Base-by-base conservation (phyloP, 768 basidiomycete species). In the Exidia glandulosa region DNA sequence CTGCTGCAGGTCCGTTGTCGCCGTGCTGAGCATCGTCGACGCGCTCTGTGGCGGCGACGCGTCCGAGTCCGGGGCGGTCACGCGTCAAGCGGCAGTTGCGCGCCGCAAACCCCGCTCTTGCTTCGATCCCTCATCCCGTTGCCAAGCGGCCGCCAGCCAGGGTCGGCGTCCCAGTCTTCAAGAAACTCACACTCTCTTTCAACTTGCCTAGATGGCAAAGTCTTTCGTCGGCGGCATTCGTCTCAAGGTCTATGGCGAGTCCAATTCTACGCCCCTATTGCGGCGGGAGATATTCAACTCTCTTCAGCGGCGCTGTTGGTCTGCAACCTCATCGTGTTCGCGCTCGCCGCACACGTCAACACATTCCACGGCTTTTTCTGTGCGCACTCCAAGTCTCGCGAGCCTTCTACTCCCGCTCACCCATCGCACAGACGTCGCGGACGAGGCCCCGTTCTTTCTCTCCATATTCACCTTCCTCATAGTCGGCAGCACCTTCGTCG, bases 341-440 rank as follows among this genome's bases (percentile, higher is more conserved):
- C 75, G 12, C 74, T 84, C 57, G 74, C 83, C 0, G 72, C 77
- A 19, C 74, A 75, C 52, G 79, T 85, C 50, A 84, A 84, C 69
- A 65, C 70, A 27, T 84, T 80, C 66, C 79, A 82, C 65, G 79
- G 81, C 29, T 85, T 77, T 68, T 84, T 79, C 72, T 85, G 82
- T 84, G 60, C 64, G 80, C 73, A 5, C 29, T 37, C 25, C 34
- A 2, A 19, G 31, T 47, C 19, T 31, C 32, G 33, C 33, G 23
- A 47, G 23, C 14, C 19, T 36, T 29, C 47, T 30, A 32, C 32
- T 45, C n/a, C 59, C 56, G 60, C 60, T 64, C 30, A 63, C 56
- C 10, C 31, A 19, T 19, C 56, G 27, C 45, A 25, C n/a, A 84
- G 82, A 78, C 66, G 70, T 79, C 52, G 83, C 83, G 4, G 82